Base-by-base conservation (phyloP, 1,284 basidiomycete species). In the Ceratobasidium sp. region DNA sequence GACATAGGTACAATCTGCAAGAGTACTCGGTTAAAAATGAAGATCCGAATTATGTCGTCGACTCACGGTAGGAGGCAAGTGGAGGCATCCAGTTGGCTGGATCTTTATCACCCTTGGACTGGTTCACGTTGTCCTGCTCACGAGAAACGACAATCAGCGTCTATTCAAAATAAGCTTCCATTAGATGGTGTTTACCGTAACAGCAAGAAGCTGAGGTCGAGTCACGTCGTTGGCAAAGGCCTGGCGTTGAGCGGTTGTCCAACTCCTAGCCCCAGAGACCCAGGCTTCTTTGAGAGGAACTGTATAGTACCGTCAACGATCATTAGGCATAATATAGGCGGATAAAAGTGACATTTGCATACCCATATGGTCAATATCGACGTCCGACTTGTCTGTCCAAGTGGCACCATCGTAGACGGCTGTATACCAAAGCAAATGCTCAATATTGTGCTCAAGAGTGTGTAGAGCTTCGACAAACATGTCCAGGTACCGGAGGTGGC, bases 321-420 rank as follows among this genome's bases (percentile, higher is more conserved):
- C n/a, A n/a, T n/a, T n/a, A n/a, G n/a, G n/a, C n/a, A n/a, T n/a
- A n/a, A n/a, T n/a, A n/a, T n/a, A n/a, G n/a, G n/a, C n/a, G n/a
- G n/a, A n/a, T n/a, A n/a, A n/a, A n/a, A 23, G 21, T 43, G 4
- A 12, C 79, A 81, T 73, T 71, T 85, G 9, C 55, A 8, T 21
- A 53, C 41, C 57, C 55, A 58, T 58, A 21, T 58, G 55, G 55
- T 58, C 85, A 72, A 87, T 87, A 75, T 87, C 85, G 57, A 87
- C 78, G 74, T 87, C 86, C 75, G 85, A 86, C 12, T 84, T 82
- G 5, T 84, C 85, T 2, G 85, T 81, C 86, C 86, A 87, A 21
- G 80, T 78, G 16, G 34, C 55, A 18, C 55, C 55, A 36, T 58
- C 55, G n/a, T 58, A 58, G 14, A 80, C 76, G 73, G 77, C 79